Evolutionary conservation across 768 basidiomycete genomes (phyloP), one percentile per base, ranked within the genome.

Genomic region (Pleurotus tuber-regium): DNA sequence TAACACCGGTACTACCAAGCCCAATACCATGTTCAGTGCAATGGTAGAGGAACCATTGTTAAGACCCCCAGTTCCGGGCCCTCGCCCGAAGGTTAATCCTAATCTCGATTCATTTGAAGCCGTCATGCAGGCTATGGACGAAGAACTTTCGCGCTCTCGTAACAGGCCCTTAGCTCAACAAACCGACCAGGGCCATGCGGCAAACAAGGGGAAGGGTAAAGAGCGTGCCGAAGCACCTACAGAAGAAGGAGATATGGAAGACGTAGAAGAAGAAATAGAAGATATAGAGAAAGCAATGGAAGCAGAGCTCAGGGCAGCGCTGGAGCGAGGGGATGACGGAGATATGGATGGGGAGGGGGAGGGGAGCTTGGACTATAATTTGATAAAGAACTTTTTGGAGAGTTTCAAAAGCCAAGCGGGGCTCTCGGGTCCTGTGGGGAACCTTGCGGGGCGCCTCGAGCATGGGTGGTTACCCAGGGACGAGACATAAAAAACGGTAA

Each of bases 361-460:
- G 9, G 72, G 68, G 21, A 68, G 75, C 30, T 75, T 82, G 62
- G 92, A 99, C 65, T 97, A 95, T 67, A 85, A 85, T 59, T 70
- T 98, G 61, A 96, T 98, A 73, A 96, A 92, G 70, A 96, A 97
- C 66, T 94, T 99, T 67, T 68, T 98, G 66, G 93, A 97, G 72
- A 96, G 93, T 67, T 98, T 92, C 75, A 92, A 91, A 64, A 86
- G 86, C 56, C 97, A 99, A 63, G 88, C 65, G 6, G 97, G 97
- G 19, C 68, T 90, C 43, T 83, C 90, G 21, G 97, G 97, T 1
- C 97, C 95, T 19, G 95, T 97, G 11, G 79, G 95, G 48, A 97
- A 86, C 62, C 71, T 99, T 39, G 89, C 86, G 35, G 92, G 97
- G 33, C 75, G 93, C 57, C 64, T 99, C 54, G 83, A 89, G 50